These are phyloP conservation scores for Neurospora hispaniola DNA, from an alignment of 495 filamentous ascomycete species.

Conservation along the genomic window DNA sequence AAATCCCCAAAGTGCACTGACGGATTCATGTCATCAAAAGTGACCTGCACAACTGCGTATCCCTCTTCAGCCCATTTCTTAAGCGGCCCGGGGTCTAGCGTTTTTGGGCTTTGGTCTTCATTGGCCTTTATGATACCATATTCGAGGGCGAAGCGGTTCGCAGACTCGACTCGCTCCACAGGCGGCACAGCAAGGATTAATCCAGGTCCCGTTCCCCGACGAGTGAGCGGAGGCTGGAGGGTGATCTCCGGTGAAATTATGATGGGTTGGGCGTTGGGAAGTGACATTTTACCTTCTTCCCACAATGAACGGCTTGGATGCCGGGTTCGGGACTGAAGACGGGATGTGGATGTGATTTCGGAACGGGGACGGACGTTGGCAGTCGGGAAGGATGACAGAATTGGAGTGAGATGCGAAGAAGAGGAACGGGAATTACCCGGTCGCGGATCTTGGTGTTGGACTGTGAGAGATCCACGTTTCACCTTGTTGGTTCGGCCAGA, in stretches of 20 bases:
- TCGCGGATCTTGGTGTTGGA: background rate
- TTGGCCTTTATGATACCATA: background rate
- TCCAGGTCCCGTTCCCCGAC: constrained; percentile 44
- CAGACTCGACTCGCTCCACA: background rate
- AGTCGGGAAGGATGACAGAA: background rate
- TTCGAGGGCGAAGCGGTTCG: background rate
- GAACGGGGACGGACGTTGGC: background rate
- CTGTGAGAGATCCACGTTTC: background rate
- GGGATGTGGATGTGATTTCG: background rate
- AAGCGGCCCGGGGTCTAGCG: constrained; percentile 35
- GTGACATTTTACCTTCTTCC: background rate
- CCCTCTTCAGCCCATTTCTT: constrained; percentile 54
- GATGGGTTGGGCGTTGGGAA: background rate
- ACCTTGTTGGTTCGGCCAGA: background rate
- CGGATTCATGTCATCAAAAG: background rate
- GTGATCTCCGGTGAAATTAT: constrained; percentile 1
- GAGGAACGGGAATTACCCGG: background rate
- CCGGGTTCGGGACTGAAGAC: background rate
- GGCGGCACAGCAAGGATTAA: constrained; percentile 32
- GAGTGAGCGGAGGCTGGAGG: constrained; percentile 45
- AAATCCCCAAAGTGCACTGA: background rate
- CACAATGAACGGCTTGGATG: background rate
- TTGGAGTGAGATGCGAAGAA: background rate
- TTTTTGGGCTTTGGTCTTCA: constrained; percentile 9
- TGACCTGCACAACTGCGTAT: constrained; percentile 38